Evolutionary conservation across 768 basidiomycete genomes (phyloP), one percentile per base, ranked within the genome.

Genomic region (Phaeotremella skinneri): DNA sequence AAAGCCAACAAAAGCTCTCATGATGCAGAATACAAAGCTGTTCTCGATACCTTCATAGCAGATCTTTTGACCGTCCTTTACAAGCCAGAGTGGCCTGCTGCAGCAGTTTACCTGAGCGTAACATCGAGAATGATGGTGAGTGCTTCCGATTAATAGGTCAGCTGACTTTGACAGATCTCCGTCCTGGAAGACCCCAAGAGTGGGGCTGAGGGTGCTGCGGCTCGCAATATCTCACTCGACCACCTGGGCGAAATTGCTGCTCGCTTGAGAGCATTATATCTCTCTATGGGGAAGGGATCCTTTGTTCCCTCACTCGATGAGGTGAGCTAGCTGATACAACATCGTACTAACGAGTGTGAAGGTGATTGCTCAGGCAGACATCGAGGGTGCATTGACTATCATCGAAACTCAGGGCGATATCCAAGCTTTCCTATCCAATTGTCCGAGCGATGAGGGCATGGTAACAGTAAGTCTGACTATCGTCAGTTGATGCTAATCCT

Each of bases 61-160:
- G 96, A 99, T 71, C 80, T 96, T 23, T 81, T 98, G 23, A 83
- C 83, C 7, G 91, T 96, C 20, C 80, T 97, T 4, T 92, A 88
- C 73, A 90, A 90, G 85, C 93, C 96, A 0, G 96, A 99, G 77
- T 99, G 94, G 92, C 96, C 96, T 4, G 93, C 90, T 9, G 90
- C 96, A 1, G 83, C 85, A 42, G 77, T 96, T 17, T 80, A 96
- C 37, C 78, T 98, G 34, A 84, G 82, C 43, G 87, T 96, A 48
- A 84, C 87, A 5, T 88, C 86, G 63, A 88, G 86, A 72, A 87
- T 86, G 65, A 90, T 98, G 90, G 93, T 91, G 59, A 9, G 82
- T 65, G 14, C 30, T 52, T 17, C 42, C 49, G 39, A 32, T 39
- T 13, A 4, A 14, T 2, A 34, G n/a, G 26, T 17, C 21, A 1